phyloP scores from a whole-genome alignment of 345 rosid genomes.

The Microthlaspi erraticum region DNA sequence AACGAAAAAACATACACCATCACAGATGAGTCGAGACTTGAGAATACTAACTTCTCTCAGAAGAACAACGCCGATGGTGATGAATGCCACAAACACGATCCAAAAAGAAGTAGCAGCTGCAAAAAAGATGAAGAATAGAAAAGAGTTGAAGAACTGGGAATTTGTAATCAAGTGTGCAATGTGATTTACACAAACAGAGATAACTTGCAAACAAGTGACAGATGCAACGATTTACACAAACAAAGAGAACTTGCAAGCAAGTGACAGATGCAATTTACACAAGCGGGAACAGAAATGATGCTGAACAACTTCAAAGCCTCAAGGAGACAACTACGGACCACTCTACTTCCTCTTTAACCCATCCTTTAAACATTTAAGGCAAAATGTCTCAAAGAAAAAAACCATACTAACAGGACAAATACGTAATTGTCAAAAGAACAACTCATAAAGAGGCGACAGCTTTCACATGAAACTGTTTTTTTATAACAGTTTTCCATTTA shows the following conservation, averaged over 20 bases:
- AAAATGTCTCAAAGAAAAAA: background rate
- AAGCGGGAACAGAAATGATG: constrained; percentile 1
- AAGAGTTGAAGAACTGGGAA: background rate
- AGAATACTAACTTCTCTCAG: constrained; percentile 24
- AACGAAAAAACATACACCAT: background rate
- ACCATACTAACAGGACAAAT: background rate
- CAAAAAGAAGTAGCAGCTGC: constrained; percentile 32
- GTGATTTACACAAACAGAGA: background rate
- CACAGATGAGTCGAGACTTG: constrained; percentile 11
- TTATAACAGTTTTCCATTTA: background rate
- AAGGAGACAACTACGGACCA: background rate
- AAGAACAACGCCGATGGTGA: background rate
- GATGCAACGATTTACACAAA: background rate
- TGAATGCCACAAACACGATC: constrained; percentile 15
- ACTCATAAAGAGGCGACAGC: constrained; percentile 6
- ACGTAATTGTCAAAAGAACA: background rate
- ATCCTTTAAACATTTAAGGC: too few relatives aligned
- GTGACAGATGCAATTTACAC: too few relatives aligned
- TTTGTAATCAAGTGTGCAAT: constrained; percentile 17
- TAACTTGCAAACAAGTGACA: constrained; percentile 13
- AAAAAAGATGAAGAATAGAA: constrained; percentile 5
- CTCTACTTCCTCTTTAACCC: background rate
- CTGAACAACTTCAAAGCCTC: constrained; percentile 9
- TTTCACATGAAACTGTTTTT: background rate
- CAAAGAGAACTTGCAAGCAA: too few relatives aligned